phyloP scores from a whole-genome alignment of 2,329 filamentous ascomycete genomes.

The Paraphoma sp. region DNA sequence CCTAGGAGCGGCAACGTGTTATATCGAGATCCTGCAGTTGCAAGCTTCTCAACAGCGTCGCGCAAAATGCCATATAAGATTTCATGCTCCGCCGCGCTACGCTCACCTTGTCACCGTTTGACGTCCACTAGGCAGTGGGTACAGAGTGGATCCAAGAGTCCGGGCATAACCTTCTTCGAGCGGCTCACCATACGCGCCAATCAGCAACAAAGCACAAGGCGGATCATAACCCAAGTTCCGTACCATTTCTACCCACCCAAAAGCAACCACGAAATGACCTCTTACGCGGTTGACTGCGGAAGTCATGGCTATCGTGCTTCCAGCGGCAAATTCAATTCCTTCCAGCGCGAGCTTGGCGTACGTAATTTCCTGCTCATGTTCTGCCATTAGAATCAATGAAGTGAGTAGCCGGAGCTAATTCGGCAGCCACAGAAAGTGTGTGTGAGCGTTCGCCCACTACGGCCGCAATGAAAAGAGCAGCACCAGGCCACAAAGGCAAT shows the following conservation, averaged over 20 bases:
- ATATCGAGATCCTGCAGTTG: neutral
- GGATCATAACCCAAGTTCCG: slow-evolving; percentile 20
- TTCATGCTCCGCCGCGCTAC: slow-evolving; percentile 11
- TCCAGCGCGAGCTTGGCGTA: neutral
- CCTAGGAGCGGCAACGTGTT: neutral
- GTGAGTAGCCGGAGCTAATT: slow-evolving; percentile 3
- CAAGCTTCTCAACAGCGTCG: neutral
- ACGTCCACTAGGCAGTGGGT: slow-evolving; percentile 12
- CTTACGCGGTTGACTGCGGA: slow-evolving; percentile 17
- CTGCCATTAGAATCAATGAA: neutral
- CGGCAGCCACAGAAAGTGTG: slow-evolving; percentile 13
- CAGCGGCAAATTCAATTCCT: slow-evolving; percentile 31
- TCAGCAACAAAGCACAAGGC: slow-evolving; percentile 21
- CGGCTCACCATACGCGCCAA: slow-evolving; percentile 23
- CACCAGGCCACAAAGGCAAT: slow-evolving; percentile 23
- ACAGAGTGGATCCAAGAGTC: slow-evolving; percentile 21
- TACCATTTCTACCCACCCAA: slow-evolving; percentile 14
- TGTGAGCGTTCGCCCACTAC: slow-evolving; percentile 10
- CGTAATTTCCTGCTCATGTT: neutral
- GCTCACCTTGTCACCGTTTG: slow-evolving; percentile 9
- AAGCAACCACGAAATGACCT: slow-evolving; percentile 19
- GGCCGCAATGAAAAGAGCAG: slow-evolving; percentile 12
- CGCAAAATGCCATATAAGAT: neutral
- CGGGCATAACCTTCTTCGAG: slow-evolving; percentile 17
- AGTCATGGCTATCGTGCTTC: slow-evolving; percentile 37